Evolutionary conservation across 2,329 filamentous ascomycete genomes (phyloP).

Genomic region (Arthrobotrys sphaeroides): DNA sequence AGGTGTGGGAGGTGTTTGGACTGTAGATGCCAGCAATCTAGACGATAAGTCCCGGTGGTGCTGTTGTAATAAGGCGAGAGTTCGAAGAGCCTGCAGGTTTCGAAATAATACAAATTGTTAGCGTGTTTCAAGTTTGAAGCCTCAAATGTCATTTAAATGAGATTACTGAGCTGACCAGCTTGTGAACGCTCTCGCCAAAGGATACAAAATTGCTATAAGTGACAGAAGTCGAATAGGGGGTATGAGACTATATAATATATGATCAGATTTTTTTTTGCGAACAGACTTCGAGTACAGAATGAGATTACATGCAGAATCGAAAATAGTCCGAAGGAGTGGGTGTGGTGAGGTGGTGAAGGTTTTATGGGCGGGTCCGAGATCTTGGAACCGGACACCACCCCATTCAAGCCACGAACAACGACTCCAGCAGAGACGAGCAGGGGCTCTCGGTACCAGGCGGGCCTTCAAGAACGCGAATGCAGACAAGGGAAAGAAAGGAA

Average conservation of each 20-base stretch:
- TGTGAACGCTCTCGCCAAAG: conserved; percentile 44
- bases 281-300: conserved; percentile 24
- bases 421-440: conserved; percentile 35
- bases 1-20: conserved; percentile 53
- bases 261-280: conserved; percentile 43
- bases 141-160: conserved; percentile 53
- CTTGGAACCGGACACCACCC: conserved; percentile 39
- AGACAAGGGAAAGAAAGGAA: neutral
- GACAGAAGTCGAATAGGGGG: conserved; percentile 47
- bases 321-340: conserved; percentile 13
- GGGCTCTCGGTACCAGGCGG: conserved; percentile 37
- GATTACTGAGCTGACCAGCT: conserved; percentile 52
- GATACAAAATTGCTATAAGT: conserved; percentile 52
- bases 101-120: conserved; percentile 45
- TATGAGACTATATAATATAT: conserved; percentile 48
- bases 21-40: conserved; percentile 50
- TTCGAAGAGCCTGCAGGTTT: conserved; percentile 53
- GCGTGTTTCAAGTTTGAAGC: conserved; percentile 54
- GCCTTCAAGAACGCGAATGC: conserved; percentile 28
- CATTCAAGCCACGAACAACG: conserved; percentile 49
- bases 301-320: conserved; percentile 9
- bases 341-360: conserved; percentile 44
- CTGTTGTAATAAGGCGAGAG: conserved; percentile 51
- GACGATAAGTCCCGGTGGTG: conserved; percentile 53
- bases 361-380: conserved; percentile 53